Base-by-base conservation (phyloP, 2,329 filamentous ascomycete genomes). In the Chaetomiaceae sp. region DNA sequence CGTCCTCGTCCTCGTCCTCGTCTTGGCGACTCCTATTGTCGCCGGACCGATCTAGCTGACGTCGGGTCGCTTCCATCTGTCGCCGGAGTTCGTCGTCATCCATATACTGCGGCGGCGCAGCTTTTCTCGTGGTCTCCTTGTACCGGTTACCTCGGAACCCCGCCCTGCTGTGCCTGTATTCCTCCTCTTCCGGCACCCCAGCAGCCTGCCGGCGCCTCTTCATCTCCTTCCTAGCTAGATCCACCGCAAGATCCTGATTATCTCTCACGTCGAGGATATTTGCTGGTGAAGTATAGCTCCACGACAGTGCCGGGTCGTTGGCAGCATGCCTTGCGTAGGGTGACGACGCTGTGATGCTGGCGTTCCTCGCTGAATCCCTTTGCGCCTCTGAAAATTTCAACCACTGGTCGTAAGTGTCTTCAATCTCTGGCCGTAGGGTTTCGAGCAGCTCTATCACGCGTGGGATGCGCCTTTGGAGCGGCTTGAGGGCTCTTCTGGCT, bases 401-500 rank as follows among this genome's bases (percentile, higher is more conserved):
- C 79, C 88, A 92, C 50, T 79, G 77, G n/a, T 85, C 77, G 65
- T 89, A 84, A 13, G 85, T 79, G 57, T 77, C 78, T 41, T 86
- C 82, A 49, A 99, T 87, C 16, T 85, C 79, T 0, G 90, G 90
- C 64, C 90, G 94, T 52, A 96, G 76, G 8, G 77, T 71, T 68
- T 96, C 91, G 27, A 99, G 75, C 58, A 85, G 81, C 56, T 78
- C 74, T 13, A 95, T 69, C 16, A 90, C 85, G 10, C 73, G 71
- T 37, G 79, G 66, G 18, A 83, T 70, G 5, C 77, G 76, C 11
- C 72, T 73, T 18, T 76, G 65, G 8, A 81, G 67, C 4, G 71
- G 66, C n/a, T 68, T 76, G 21, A 92, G 79, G 2, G 83, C 78
- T 48, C 77, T 81, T 41, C 81, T 81, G 8, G 82, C 84, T 32